phyloP scores from a whole-genome alignment of 2,329 filamentous ascomycete species.

The Emergomyces africanus region DNA sequence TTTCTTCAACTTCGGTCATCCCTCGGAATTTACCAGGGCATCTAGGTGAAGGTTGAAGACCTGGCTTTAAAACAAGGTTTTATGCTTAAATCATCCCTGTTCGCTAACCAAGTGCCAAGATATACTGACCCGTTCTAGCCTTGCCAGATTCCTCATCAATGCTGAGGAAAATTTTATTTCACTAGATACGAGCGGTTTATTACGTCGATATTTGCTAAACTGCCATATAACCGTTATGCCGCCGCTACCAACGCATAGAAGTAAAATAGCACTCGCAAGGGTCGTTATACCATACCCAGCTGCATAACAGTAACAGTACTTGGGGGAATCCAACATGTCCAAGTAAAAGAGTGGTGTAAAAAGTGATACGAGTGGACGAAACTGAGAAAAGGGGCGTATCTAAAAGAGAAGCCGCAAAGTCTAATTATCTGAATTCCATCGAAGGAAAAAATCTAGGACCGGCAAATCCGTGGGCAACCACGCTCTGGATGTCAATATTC shows the following conservation, averaged over 20 bases:
- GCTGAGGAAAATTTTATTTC: too few species aligned
- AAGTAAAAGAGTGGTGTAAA: neutral
- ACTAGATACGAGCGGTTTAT: neutral
- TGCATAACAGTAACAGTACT: neutral
- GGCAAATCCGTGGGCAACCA: conserved; percentile 71
- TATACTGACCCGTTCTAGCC: too few species aligned
- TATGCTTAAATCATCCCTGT: neutral
- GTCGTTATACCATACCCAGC: neutral
- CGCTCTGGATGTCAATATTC: conserved; percentile 83
- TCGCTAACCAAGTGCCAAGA: neutral
- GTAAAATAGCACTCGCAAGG: neutral
- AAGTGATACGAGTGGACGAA: too few species aligned
- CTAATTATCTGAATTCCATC: conserved; percentile 42
- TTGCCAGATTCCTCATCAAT: too few species aligned
- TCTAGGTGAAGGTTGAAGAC: neutral
- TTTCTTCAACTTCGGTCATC: neutral
- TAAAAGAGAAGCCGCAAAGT: neutral
- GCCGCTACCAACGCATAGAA: neutral
- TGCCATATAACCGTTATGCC: neutral
- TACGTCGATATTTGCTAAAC: neutral
- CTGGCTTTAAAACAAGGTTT: neutral
- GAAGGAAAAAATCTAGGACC: conserved; percentile 75
- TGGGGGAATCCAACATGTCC: neutral
- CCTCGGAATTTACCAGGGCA: neutral
- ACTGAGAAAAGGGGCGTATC: neutral